Evolutionary conservation across 2,329 filamentous ascomycete species (phyloP).

Genomic region (Aureobasidium sp.): DNA sequence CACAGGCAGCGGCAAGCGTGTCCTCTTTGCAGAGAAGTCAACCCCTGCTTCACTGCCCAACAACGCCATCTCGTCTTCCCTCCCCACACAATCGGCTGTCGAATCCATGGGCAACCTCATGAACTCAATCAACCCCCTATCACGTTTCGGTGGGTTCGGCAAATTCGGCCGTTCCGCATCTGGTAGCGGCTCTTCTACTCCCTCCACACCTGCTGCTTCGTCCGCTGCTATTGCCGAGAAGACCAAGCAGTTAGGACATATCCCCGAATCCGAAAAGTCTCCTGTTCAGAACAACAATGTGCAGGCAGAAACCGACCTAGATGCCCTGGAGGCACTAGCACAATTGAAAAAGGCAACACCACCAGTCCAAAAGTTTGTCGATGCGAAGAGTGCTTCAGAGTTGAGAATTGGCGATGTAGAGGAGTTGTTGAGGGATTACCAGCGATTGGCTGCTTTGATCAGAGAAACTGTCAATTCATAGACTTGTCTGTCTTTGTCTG

Average conservation of each 20-base stretch:
- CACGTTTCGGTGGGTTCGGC: constrained; percentile 29
- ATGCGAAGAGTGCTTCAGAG: constrained; percentile 39
- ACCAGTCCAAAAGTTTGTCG: constrained; percentile 42
- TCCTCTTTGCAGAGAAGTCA: constrained; percentile 36
- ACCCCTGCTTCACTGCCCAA: not conserved
- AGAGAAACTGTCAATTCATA: constrained; percentile 31
- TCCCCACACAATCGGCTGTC: constrained; percentile 20
- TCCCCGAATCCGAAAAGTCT: constrained; percentile 22
- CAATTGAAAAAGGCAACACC: constrained; percentile 39
- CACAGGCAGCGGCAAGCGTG: constrained; percentile 53
- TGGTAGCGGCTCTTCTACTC: constrained; percentile 22
- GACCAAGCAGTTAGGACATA: constrained; percentile 24
- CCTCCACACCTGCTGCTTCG: constrained; percentile 30
- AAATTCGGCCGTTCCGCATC: constrained; percentile 27
- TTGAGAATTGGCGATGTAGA: constrained; percentile 43
- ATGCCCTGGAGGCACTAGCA: constrained; percentile 39
- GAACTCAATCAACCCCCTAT: constrained; percentile 31
- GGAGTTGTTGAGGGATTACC: constrained; percentile 34
- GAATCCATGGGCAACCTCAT: constrained; percentile 25
- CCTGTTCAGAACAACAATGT: not conserved
- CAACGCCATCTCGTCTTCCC: not conserved
- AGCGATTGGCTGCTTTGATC: constrained; percentile 38
- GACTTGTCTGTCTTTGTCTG: not conserved
- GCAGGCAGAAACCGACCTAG: constrained; percentile 24
- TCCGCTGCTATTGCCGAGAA: constrained; percentile 45